phyloP scores from a whole-genome alignment of 2,329 filamentous ascomycete species.

The Neophaeococcomyces aloes region DNA sequence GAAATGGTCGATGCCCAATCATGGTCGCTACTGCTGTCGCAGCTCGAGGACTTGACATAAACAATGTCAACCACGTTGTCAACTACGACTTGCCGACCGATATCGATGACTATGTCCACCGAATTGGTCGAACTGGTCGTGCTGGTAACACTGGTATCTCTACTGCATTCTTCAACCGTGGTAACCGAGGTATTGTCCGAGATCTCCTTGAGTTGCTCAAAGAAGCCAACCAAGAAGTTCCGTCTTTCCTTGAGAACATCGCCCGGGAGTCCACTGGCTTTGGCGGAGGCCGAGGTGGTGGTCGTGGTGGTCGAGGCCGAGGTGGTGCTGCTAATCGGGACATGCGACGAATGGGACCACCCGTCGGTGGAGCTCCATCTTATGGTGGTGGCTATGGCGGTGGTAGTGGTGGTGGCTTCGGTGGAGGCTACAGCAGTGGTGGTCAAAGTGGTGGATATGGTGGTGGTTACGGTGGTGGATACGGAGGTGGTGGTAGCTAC shows the following conservation, averaged over 20 bases:
- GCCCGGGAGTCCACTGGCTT: slow-evolving; percentile 82
- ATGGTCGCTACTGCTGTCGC: slow-evolving; percentile 94
- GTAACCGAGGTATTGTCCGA: slow-evolving; percentile 93
- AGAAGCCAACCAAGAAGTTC: slow-evolving; percentile 96
- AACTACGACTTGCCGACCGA: slow-evolving; percentile 99
- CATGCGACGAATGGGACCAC: slow-evolving; percentile 61
- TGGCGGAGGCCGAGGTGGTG: slow-evolving; percentile 57
- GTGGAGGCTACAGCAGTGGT: slow-evolving; percentile 21
- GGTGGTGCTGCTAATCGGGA: slow-evolving; percentile 63
- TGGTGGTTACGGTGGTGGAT: slow-evolving; percentile 23
- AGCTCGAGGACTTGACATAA: slow-evolving; percentile 81
- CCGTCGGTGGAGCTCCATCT: slow-evolving; percentile 29
- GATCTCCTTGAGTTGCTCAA: slow-evolving; percentile 96
- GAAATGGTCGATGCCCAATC: slow-evolving; percentile 88
- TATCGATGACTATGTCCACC: slow-evolving; percentile 97
- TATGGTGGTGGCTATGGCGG: slow-evolving; percentile 25
- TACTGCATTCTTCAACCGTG: slow-evolving; percentile 99
- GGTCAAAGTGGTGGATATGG: slow-evolving; percentile 24
- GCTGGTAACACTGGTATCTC: slow-evolving; percentile 97
- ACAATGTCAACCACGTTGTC: slow-evolving; percentile 92
- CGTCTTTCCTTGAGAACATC: slow-evolving; percentile 89
- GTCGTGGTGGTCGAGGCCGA: slow-evolving; percentile 62
- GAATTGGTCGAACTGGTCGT: slow-evolving; percentile 99
- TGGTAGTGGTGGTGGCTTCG: slow-evolving; percentile 18
- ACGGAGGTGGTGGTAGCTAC: slow-evolving; percentile 32